Percentiles rank a stretch among this genome's conserved stretches.
Evolutionary conservation across 441 rosid species (phyloP).

Genomic region (Pelargonium citronellum): DNA sequence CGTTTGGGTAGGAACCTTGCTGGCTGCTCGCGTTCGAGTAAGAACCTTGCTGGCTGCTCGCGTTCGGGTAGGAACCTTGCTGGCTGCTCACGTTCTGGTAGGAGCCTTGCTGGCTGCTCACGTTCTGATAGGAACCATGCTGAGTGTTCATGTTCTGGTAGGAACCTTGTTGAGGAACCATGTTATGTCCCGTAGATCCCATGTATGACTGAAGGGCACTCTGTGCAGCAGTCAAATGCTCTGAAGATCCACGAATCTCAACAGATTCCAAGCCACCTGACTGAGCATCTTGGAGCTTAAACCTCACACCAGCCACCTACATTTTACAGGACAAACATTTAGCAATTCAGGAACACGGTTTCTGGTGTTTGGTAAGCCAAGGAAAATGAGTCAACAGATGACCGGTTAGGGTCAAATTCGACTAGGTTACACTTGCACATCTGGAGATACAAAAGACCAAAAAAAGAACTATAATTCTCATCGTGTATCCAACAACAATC

Average conservation of each 20-base stretch:
- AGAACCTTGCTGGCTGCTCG: conserved; percentile 19
- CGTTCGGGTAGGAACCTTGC: background rate
- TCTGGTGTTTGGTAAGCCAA: background rate
- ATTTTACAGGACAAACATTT: conserved; percentile 9
- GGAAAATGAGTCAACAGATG: background rate
- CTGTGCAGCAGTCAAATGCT: conserved; percentile 25
- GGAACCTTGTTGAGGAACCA: conserved; percentile 10
- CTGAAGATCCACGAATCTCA: conserved; percentile 26
- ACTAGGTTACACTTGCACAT: too few species aligned
- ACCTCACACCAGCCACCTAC: conserved; percentile 33
- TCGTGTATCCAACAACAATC: too few species aligned
- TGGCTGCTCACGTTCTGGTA: conserved; percentile 17
- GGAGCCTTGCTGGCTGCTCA: conserved; percentile 19
- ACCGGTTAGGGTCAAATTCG: background rate
- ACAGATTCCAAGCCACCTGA: conserved; percentile 27
- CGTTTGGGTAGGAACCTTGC: background rate
- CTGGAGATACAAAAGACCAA: too few species aligned
- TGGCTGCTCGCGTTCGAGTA: conserved; percentile 16
- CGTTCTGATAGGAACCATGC: conserved; percentile 11
- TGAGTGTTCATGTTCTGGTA: conserved; percentile 18
- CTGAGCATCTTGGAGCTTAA: conserved; percentile 31
- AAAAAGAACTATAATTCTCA: too few species aligned
- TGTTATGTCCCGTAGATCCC: conserved; percentile 30
- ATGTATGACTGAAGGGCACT: conserved; percentile 22
- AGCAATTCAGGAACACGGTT: background rate